These are phyloP conservation scores for Xylaria arbuscula DNA, from an alignment of 2,329 filamentous ascomycete genomes.

Conservation along the genomic window DNA sequence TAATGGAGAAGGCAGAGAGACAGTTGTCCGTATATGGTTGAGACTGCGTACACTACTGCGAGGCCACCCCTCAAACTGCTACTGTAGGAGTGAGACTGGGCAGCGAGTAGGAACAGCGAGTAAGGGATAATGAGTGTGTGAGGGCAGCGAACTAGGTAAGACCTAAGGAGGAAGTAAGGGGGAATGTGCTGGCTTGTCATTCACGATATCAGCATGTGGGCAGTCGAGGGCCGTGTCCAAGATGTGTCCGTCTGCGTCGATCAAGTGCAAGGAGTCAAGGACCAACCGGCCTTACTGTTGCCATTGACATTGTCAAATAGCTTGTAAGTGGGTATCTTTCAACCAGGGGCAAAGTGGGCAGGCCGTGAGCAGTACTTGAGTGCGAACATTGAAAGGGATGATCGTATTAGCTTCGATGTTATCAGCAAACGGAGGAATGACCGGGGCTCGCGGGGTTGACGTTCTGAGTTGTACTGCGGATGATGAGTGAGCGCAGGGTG, in stretches of 20 bases:
- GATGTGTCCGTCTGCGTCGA: not conserved
- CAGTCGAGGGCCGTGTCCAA: not conserved
- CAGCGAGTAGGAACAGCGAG: not conserved
- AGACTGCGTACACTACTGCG: constrained; percentile 16
- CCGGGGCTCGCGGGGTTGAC: not conserved
- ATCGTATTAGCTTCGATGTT: too few species aligned
- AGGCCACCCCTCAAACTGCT: constrained; percentile 19
- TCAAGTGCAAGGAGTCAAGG: constrained; percentile 2
- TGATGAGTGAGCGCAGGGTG: constrained; percentile 15
- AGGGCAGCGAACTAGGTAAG: constrained; percentile 1
- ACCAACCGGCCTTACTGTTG: not conserved
- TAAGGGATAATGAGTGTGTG: not conserved
- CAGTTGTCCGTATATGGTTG: not conserved
- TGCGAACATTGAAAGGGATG: too few species aligned
- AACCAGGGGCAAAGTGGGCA: not conserved
- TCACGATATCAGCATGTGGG: not conserved
- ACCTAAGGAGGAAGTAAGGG: not conserved
- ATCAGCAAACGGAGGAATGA: not conserved
- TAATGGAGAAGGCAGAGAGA: constrained; percentile 22
- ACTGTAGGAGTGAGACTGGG: not conserved
- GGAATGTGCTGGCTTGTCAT: not conserved
- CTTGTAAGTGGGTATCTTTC: not conserved
- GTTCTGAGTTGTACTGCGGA: not conserved
- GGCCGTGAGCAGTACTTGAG: not conserved
- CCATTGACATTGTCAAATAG: not conserved